Base-by-base conservation (phyloP, 805 yeast genomes). In the Candida sphagnicola region DNA sequence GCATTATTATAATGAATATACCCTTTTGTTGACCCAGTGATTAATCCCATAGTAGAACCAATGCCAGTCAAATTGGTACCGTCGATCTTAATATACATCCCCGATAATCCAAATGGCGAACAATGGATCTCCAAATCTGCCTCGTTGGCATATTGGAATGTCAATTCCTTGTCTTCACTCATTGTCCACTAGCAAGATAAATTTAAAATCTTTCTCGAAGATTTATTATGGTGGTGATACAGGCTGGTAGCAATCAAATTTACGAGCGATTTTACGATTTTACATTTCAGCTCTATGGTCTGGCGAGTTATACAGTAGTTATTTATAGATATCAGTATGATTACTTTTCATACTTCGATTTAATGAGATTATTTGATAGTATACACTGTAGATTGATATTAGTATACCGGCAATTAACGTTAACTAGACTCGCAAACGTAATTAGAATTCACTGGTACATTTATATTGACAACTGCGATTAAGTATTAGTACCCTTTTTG, bases 111-210 rank as follows among this genome's bases (percentile, higher is more conserved):
- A 49, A 75, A 75, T 2, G 80, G 80, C 2, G 79, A 74, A 48
- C 79, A 74, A 53, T 75, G 79, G 18, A 74, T 67, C 45, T 75
- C 80, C 17, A 75, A 50, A 25, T 72, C 77, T 46, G 79, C 74
- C 42, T 67, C 72, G 43, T 70, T 71, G 37, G 78, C 72, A 45
- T 62, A 71, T 35, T 65, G 62, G 53, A 72, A 74, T 1, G 56
- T 41, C n/a, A 53, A 36, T 19, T 41, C 45, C 15, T 38, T 34
- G 2, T 42, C 35, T 17, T 33, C 35, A 33, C 35, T 33, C 35
- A 33, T 33, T 5, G 17, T 21, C 11, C 8, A 5, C 18, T 11
- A 14, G 12, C 4, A 23, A n/a, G n/a, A n/a, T n/a, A n/a, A n/a
- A n/a, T n/a, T n/a, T n/a, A n/a, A n/a, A n/a, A n/a, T n/a, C n/a